These are phyloP conservation scores for Leccinum fibrillosum DNA, from an alignment of 768 basidiomycete species.

Conservation along the genomic window DNA sequence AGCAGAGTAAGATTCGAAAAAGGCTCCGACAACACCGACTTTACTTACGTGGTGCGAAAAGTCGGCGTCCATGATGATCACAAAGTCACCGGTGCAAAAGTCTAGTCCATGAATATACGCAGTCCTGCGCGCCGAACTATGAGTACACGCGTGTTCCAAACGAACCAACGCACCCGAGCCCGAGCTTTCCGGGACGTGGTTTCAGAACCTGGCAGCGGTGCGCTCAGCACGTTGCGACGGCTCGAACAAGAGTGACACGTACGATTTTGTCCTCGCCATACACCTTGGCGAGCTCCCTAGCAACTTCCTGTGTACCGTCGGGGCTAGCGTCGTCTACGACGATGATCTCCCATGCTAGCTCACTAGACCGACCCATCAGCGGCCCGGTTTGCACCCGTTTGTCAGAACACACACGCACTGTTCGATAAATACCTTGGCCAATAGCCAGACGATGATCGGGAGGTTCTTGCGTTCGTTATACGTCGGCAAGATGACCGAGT, in stretches of 20 bases:
- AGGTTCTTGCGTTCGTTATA: constrained; percentile 93
- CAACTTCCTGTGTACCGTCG: constrained; percentile 89
- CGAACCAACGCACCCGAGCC: constrained; percentile 65
- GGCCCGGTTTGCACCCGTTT: background rate
- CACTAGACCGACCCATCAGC: constrained; percentile 39
- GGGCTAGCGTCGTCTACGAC: constrained; percentile 92
- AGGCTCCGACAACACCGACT: background rate
- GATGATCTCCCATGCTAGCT: constrained; percentile 82
- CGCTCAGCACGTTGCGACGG: constrained; percentile 2
- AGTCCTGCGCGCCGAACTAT: constrained; percentile 48
- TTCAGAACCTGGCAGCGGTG: constrained; percentile 57
- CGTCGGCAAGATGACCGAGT: constrained; percentile 90
- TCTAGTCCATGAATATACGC: constrained; percentile 91
- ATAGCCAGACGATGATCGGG: constrained; percentile 82
- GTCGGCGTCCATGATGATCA: constrained; percentile 97
- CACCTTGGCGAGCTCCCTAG: constrained; percentile 66
- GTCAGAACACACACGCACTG: constrained; percentile 54
- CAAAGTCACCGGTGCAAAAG: constrained; percentile 88
- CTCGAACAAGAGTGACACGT: constrained; percentile 21
- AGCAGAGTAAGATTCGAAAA: constrained; percentile 2
- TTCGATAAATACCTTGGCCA: constrained; percentile 72
- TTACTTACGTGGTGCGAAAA: constrained; percentile 86
- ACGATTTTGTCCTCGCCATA: constrained; percentile 89
- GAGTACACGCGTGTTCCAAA: background rate
- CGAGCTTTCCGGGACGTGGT: constrained; percentile 88